Base-by-base conservation (phyloP, 176 grass and related monocot genomes). In the Elymus sibiricus region DNA sequence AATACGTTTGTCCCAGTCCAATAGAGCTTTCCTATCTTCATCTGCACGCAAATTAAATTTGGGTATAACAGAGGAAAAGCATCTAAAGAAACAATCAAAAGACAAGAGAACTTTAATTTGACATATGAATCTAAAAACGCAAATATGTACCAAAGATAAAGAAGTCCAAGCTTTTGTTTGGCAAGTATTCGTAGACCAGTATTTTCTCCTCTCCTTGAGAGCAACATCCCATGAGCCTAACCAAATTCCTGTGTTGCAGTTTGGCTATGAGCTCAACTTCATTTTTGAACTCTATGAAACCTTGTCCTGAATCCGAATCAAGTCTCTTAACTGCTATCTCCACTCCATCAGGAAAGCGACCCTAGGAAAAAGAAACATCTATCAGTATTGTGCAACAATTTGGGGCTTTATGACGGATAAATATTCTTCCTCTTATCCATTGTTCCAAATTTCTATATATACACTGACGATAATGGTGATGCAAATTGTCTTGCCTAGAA, bases 141-240 rank as follows among this genome's bases (percentile, higher is more conserved):
- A 77, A 61, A 77, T 64, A 34, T 51, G 4, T 86, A 94, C 92
- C 89, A 49, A 91, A 94, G 75, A 94, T 83, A 74, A 91, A 82
- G 65, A 76, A 91, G 39, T 94, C 92, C 46, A 94, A 83, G 66
- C 92, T 94, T 89, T 86, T 94, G 12, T 94, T 94, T 84, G 92
- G 92, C 70, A 94, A 80, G 64, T 82, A 94, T 85, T 94, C 92
- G 22, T 94, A 91, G 46, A 93, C 82, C 19, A 93, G 44, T 67
- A 93, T 42, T 39, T 93, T 93, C 83, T 93, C 90, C 42, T 77
- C 76, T 76, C 64, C 88, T 29, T 90, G 82, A 46, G 80, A 79
- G 67, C 86, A 92, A n/a, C 79, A 76, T 56, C 74, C 74, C 74
- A 76, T 34, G 27, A 76, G 74, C 46, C 47, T 76, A 56, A 76